These are phyloP conservation scores for Urtica urens DNA, from an alignment of 306 rosid species.

Conservation along the genomic window DNA sequence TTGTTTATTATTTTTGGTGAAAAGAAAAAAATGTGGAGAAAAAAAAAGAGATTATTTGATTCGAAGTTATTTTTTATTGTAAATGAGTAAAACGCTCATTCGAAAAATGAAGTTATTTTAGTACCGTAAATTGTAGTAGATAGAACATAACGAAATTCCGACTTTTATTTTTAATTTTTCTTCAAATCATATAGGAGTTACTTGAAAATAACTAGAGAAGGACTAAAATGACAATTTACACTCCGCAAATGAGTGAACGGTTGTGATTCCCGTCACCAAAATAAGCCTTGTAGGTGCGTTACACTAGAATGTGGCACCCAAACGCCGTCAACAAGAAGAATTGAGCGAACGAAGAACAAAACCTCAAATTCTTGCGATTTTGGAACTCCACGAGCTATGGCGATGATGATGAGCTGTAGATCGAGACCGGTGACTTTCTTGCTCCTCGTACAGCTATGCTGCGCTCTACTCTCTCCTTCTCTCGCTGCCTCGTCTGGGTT, in stretches of 20 bases:
- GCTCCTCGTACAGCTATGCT: constrained; percentile 34
- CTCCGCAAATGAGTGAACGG: not conserved
- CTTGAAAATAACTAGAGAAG: not conserved
- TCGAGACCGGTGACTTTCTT: constrained; percentile 32
- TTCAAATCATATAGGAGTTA: not conserved
- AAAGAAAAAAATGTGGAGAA: no score
- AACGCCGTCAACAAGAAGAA: not conserved
- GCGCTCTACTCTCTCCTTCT: constrained; percentile 36
- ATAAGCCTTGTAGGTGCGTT: not conserved
- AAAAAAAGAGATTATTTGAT: no score
- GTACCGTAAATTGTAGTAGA: no score
- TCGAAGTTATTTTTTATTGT: no score
- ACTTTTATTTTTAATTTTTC: no score
- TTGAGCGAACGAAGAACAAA: constrained; percentile 21
- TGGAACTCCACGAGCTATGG: not conserved
- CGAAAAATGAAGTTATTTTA: no score
- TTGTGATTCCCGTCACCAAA: not conserved
- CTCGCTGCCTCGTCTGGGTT: constrained; percentile 60
- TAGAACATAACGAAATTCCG: no score
- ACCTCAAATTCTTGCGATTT: not conserved
- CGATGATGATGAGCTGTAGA: constrained; percentile 24
- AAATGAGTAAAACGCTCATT: no score
- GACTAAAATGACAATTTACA: not conserved
- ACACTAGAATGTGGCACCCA: constrained; percentile 7
- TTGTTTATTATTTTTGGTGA: no score